These are phyloP conservation scores for Goniomonas avonlea DNA, from an alignment of 78 protist species.

Conservation along the genomic window DNA sequence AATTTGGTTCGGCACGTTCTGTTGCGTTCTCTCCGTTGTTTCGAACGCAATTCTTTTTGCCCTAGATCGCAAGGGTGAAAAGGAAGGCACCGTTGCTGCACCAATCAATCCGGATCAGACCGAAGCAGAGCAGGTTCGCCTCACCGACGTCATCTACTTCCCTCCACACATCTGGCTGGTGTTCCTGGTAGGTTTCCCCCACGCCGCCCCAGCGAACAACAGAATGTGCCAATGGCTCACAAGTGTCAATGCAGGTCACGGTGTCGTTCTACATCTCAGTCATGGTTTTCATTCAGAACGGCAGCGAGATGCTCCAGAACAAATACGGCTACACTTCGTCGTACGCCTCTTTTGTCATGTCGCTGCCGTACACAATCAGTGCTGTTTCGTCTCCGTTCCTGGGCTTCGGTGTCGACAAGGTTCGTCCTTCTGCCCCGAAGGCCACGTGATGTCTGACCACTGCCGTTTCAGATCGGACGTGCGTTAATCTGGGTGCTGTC, in stretches of 20 bases:
- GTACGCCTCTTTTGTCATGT: background rate
- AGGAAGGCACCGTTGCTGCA: background rate
- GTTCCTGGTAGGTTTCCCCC: too few relatives aligned
- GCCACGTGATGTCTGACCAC: too few relatives aligned
- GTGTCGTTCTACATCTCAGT: conserved; percentile 20
- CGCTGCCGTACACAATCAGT: background rate
- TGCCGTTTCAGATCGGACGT: too few relatives aligned
- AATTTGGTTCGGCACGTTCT: background rate
- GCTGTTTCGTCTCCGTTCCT: conserved; percentile 5
- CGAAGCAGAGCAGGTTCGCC: background rate
- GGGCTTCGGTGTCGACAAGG: background rate
- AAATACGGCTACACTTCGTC: background rate
- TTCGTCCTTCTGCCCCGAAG: background rate
- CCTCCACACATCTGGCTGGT: conserved; percentile 21
- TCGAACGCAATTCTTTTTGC: background rate
- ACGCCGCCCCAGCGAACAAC: too few relatives aligned
- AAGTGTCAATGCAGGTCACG: too few relatives aligned
- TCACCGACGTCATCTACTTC: background rate
- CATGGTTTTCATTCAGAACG: conserved; percentile 18
- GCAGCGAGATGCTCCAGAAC: conserved; percentile 3
- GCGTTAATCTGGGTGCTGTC: too few relatives aligned
- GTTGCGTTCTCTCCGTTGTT: background rate
- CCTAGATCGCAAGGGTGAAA: background rate
- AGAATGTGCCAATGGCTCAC: too few relatives aligned
- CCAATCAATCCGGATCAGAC: background rate